Conservation (phyloP, 1,139 yeast genomes). For the Candida labiduridarum region DNA sequence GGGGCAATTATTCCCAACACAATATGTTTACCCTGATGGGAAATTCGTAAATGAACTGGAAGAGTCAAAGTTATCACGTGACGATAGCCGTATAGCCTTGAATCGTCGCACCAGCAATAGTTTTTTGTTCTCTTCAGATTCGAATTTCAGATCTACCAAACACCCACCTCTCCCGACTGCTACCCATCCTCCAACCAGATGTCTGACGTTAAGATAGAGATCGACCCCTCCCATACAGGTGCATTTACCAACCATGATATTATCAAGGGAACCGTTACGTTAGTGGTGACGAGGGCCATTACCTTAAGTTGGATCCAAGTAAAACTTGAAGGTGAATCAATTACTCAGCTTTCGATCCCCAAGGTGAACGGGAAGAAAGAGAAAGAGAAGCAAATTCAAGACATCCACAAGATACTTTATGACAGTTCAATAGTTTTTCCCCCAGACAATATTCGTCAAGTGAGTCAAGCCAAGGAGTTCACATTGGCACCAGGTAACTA, state of each 20-base stretch:
- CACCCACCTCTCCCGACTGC: background rate
- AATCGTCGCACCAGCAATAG: too few species aligned
- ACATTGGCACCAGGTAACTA: slow-evolving; percentile 65
- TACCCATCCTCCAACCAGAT: background rate
- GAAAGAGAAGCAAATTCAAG: slow-evolving; percentile 32
- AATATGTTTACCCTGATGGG: too few species aligned
- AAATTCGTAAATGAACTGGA: too few species aligned
- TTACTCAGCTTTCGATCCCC: slow-evolving; percentile 38
- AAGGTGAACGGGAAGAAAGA: slow-evolving; percentile 18
- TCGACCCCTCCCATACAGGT: slow-evolving; percentile 39
- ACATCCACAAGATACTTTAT: slow-evolving; percentile 58
- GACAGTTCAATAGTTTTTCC: slow-evolving; percentile 62
- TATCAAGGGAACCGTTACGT: slow-evolving; percentile 48
- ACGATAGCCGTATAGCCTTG: too few species aligned
- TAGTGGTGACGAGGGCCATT: slow-evolving; percentile 49
- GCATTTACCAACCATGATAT: slow-evolving; percentile 56
- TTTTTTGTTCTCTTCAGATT: too few species aligned
- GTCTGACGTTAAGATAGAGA: slow-evolving; percentile 37
- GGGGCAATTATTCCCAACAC: too few species aligned
- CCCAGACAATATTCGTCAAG: slow-evolving; percentile 53
- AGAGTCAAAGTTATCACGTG: too few species aligned
- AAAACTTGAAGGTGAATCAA: slow-evolving; percentile 59
- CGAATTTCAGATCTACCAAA: background rate
- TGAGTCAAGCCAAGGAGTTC: slow-evolving; percentile 52
- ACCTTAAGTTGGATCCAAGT: slow-evolving; percentile 56